These are phyloP conservation scores for Fusarium foetens DNA, from an alignment of 2,329 filamentous ascomycete genomes.

Conservation along the genomic window DNA sequence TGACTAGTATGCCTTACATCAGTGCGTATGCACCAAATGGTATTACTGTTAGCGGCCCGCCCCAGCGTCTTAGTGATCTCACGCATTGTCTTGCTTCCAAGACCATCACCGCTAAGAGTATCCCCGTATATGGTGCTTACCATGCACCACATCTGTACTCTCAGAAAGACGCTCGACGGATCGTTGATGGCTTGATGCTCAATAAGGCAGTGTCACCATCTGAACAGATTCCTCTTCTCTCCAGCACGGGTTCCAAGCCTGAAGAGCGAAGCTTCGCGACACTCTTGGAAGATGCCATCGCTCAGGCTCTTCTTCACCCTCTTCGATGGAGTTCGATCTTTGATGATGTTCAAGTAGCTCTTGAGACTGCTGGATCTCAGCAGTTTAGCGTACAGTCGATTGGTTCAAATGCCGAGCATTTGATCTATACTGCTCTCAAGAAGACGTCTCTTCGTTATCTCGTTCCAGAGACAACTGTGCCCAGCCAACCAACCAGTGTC, in stretches of 20 bases:
- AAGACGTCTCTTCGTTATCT: constrained; percentile 26
- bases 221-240: constrained; percentile 12
- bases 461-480: not conserved
- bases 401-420: constrained; percentile 27
- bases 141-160: constrained; percentile 37
- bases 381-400: constrained; percentile 20
- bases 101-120: constrained; percentile 15
- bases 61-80: constrained; percentile 26
- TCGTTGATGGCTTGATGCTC: constrained; percentile 5
- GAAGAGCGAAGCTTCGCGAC: constrained; percentile 28
- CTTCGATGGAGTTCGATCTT: constrained; percentile 32
- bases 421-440: constrained; percentile 37
- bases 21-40: constrained; percentile 36
- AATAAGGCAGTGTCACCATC: not conserved
- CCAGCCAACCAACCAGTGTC: accelerated
- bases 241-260: not conserved
- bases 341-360: not conserved
- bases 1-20: constrained; percentile 35
- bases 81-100: constrained; percentile 1
- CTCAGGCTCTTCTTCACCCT: constrained; percentile 19
- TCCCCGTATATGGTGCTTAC: constrained; percentile 34
- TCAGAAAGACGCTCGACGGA: constrained; percentile 10
- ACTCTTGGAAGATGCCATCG: constrained; percentile 26
- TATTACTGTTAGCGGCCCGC: constrained; percentile 32
- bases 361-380: not conserved